Percentiles rank a stretch among this genome's conserved stretches.
Evolutionary conservation across 345 rosid species (phyloP).

Genomic region (Eutrema heterophyllum): DNA sequence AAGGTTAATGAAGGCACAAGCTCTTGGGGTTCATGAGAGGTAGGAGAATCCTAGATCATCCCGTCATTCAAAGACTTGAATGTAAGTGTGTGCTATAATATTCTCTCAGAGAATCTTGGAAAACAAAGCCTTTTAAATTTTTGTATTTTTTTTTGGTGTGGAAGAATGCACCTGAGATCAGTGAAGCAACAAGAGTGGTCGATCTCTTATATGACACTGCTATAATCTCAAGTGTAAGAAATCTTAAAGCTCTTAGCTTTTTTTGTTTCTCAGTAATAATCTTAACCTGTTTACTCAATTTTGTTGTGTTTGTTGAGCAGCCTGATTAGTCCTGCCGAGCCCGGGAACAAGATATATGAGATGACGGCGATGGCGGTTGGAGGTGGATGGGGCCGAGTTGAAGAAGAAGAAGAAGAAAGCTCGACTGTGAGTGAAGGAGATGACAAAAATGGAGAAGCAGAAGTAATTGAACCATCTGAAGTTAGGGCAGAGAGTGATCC

Average conservation of each 20-base stretch:
- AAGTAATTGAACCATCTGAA: constrained; percentile 92
- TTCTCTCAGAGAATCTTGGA: background rate
- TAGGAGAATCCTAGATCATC: constrained; percentile 78
- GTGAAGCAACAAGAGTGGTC: constrained; percentile 81
- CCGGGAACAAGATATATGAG: constrained; percentile 94
- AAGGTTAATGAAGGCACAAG: too few species aligned
- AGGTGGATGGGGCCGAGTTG: constrained; percentile 94
- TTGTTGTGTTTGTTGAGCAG: constrained; percentile 38
- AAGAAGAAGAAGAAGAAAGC: too few species aligned
- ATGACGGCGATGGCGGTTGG: constrained; percentile 99
- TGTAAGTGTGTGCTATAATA: constrained; percentile 32
- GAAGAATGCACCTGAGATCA: constrained; percentile 74
- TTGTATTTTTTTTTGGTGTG: background rate
- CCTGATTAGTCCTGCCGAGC: constrained; percentile 92
- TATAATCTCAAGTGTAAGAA: constrained; percentile 81
- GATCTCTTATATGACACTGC: constrained; percentile 94
- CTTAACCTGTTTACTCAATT: background rate
- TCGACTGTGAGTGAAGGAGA: too few species aligned
- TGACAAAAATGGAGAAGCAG: constrained; percentile 33
- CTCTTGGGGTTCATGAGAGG: too few species aligned
- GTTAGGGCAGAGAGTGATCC: constrained; percentile 85
- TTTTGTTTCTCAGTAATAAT: background rate
- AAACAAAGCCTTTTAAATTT: background rate
- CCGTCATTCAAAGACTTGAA: constrained; percentile 81
- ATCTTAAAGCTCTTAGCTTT: background rate